These are phyloP conservation scores for Candida ovalis DNA, from an alignment of 805 yeast species.

Conservation along the genomic window DNA sequence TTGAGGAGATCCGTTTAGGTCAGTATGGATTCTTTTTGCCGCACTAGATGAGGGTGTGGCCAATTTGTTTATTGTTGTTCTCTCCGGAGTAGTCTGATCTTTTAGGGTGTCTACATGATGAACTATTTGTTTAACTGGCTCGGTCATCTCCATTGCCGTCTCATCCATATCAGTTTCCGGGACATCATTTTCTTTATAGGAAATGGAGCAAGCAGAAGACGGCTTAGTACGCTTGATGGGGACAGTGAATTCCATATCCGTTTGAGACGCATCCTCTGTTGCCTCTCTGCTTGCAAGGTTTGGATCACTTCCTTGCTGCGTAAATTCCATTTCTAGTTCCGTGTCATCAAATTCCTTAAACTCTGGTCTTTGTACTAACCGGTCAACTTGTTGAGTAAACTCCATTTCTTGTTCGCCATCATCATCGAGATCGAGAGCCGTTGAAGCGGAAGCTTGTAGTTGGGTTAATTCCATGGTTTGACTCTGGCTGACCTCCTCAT, in stretches of 20 bases:
- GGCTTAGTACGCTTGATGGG: neutral
- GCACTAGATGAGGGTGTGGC: constrained; percentile 17
- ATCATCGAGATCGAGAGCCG: neutral
- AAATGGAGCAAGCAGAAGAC: neutral
- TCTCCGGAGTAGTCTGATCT: constrained; percentile 6
- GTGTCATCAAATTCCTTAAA: neutral
- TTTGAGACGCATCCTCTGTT: neutral
- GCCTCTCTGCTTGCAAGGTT: neutral
- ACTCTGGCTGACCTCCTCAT: neutral
- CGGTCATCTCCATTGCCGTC: constrained; percentile 19
- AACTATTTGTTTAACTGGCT: neutral
- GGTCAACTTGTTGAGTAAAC: neutral
- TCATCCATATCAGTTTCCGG: constrained; percentile 7
- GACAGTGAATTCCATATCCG: constrained; percentile 1
- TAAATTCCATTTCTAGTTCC: neutral
- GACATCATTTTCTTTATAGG: neutral
- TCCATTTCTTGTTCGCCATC: constrained; percentile 1
- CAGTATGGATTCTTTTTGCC: constrained; percentile 17
- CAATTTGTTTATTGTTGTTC: neutral
- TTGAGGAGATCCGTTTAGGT: constrained; percentile 20
- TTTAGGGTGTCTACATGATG: neutral
- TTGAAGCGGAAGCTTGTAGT: constrained; percentile 3
- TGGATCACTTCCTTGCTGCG: neutral
- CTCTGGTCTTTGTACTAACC: neutral
- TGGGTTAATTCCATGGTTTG: neutral